Base-by-base conservation (phyloP, 768 basidiomycete species). In the Podaxis rugospora region DNA sequence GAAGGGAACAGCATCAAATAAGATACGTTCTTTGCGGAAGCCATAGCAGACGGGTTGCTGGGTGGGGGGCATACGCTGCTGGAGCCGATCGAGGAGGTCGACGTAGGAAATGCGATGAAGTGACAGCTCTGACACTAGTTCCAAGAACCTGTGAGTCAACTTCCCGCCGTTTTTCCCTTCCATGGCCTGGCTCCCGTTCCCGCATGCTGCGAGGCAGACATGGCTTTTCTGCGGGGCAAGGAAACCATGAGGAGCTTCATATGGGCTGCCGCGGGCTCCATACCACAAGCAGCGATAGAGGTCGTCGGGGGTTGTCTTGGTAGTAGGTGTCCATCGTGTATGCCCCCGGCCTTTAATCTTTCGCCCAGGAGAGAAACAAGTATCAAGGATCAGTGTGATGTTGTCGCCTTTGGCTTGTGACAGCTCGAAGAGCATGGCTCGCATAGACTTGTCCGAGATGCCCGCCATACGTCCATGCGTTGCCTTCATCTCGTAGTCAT, bases 371-470 rank as follows among this genome's bases (percentile, higher is more conserved):
- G 82, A 77, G 72, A 88, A 88, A 65, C 84, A 88, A 64, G 83
- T 80, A 69, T 89, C 88, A 23, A 89, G 74, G 58, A 89, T 78
- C 59, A 89, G 69, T 1, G 87, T 86, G 70, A 90, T 83, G 62
- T 90, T 90, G 69, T 89, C 76, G 32, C 88, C 88, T 65, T 89
- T 90, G 49, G 72, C 73, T 25, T 72, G 71, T 16, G 78, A 73
- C 42, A 90, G 79, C 55, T 87, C 83, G 55, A 67, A 65, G n/a
- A 90, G 71, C 77, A 89, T 81, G 40, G 86, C 80, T 44, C 78
- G 76, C 58, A 90, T 72, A 9, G 88, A 87, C 52, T 83, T 82
- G 71, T 88, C 87, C 49, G 86, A 86, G 62, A 90, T 86, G 25
- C 87, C 88, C 6, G 84, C 79, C 62, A 83, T 72, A 9, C 83